Evolutionary conservation across 2,329 filamentous ascomycete species (phyloP).

Genomic region (Calonectria fujianensis): DNA sequence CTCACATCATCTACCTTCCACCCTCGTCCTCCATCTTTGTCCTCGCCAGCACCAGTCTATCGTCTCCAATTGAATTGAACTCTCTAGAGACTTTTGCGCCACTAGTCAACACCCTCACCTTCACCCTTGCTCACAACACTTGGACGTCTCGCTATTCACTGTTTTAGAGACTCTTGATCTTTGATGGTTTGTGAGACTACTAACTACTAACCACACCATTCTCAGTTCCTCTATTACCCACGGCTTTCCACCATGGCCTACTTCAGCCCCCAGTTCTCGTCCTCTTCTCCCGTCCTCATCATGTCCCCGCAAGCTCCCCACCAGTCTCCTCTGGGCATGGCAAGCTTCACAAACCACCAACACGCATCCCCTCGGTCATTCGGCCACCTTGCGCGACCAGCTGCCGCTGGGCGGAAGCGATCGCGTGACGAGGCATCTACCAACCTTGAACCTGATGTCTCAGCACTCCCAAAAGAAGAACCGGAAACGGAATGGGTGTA

Average conservation of each 20-base stretch:
- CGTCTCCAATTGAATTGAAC: constrained; percentile 34
- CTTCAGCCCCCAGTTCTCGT: constrained; percentile 64
- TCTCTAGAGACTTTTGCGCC: not conserved
- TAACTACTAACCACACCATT: constrained; percentile 57
- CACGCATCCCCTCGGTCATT: constrained; percentile 52
- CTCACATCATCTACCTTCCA: constrained; percentile 35
- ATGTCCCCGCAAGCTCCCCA: constrained; percentile 60
- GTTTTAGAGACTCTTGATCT: constrained; percentile 37
- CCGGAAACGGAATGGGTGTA: constrained; percentile 80
- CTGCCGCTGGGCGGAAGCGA: constrained; percentile 79
- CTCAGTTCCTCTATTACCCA: constrained; percentile 45
- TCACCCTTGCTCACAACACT: constrained; percentile 13
- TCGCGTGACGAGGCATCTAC: constrained; percentile 83
- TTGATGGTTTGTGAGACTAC: constrained; percentile 58
- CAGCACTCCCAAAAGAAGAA: constrained; percentile 65
- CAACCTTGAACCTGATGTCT: constrained; percentile 78
- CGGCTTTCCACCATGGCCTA: constrained; percentile 62
- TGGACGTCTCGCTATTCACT: constrained; percentile 17
- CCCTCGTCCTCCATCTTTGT: constrained; percentile 38
- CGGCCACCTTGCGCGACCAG: constrained; percentile 55
- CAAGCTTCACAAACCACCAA: constrained; percentile 54
- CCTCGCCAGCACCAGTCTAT: constrained; percentile 32
- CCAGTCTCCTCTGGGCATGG: constrained; percentile 58
- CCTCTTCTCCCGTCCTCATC: constrained; percentile 67
- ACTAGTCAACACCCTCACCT: constrained; percentile 3